Evolutionary conservation across 352 stramenopile genomes (phyloP).

Genomic region (Phytophthora multivora): DNA sequence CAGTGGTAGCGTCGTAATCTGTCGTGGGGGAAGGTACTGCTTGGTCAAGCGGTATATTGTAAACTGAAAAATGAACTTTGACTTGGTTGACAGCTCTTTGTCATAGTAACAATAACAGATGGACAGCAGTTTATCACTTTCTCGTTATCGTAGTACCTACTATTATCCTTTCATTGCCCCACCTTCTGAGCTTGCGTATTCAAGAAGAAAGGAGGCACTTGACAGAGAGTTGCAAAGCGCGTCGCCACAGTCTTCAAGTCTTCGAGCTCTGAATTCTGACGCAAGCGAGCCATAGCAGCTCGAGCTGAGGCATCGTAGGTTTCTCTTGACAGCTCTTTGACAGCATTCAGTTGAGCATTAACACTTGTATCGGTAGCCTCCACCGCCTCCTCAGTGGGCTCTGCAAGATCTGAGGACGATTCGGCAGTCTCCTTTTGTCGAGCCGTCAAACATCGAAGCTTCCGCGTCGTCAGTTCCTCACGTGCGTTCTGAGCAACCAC

Average conservation of each 20-base stretch:
- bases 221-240: conserved; percentile 37
- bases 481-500: conserved; percentile 31
- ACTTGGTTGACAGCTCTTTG: no score
- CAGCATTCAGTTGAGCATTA: background rate
- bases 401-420: background rate
- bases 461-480: conserved; percentile 16
- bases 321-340: conserved; percentile 18
- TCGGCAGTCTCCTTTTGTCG: conserved; percentile 1
- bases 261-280: conserved; percentile 25
- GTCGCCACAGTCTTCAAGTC: conserved; percentile 38
- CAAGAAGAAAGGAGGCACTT: conserved; percentile 25
- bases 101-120: background rate
- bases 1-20: background rate
- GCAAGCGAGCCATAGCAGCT: conserved; percentile 30
- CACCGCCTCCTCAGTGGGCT: background rate
- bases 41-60: conserved; percentile 15
- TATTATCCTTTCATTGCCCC: background rate
- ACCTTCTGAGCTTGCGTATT: background rate
- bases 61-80: conserved; percentile 13
- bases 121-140: background rate
- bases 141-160: conserved; percentile 1
- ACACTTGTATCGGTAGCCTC: background rate
- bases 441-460: conserved; percentile 12
- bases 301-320: conserved; percentile 24
- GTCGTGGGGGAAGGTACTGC: background rate